Evolutionary conservation across 441 rosid species (phyloP).

Genomic region (Cnidoscolus chayamansa): DNA sequence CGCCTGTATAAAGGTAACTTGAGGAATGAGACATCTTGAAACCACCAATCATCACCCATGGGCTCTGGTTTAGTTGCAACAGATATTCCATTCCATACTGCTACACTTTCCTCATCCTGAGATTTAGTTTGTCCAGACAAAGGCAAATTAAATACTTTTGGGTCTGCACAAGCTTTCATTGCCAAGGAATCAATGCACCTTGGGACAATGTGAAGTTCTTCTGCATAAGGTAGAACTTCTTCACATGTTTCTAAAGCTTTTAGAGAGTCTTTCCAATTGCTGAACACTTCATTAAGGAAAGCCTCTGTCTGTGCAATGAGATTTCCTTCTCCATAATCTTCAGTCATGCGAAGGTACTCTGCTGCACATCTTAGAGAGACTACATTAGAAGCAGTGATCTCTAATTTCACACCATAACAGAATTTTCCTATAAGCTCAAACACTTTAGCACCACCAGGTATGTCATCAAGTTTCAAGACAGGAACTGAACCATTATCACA

Average conservation of each 20-base stretch:
- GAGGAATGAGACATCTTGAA: constrained; percentile 61
- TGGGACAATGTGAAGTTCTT: constrained; percentile 69
- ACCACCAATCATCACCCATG: constrained; percentile 75
- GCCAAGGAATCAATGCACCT: constrained; percentile 79
- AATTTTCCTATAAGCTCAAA: constrained; percentile 77
- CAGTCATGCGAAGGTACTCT: constrained; percentile 77
- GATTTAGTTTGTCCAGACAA: constrained; percentile 30
- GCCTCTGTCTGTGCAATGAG: constrained; percentile 66
- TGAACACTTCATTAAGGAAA: constrained; percentile 56
- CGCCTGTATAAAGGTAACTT: constrained; percentile 50
- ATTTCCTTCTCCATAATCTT: constrained; percentile 69
- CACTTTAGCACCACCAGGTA: constrained; percentile 74
- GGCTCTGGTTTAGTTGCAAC: constrained; percentile 33
- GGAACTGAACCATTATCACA: constrained; percentile 36
- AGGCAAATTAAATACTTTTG: constrained; percentile 59
- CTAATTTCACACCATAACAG: constrained; percentile 76
- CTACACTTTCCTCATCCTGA: constrained; percentile 32
- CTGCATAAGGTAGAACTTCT: constrained; percentile 59
- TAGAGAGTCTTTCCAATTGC: constrained; percentile 66
- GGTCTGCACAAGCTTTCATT: constrained; percentile 68
- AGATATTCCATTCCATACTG: constrained; percentile 75
- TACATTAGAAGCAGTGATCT: constrained; percentile 56
- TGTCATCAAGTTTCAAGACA: constrained; percentile 52
- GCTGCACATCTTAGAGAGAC: constrained; percentile 79
- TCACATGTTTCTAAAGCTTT: constrained; percentile 73